A percentile compares a stretch with the other conserved stretches of the same genome.
Conservation (phyloP, 257 asterid species). For the Anisodus tanguticus region DNA sequence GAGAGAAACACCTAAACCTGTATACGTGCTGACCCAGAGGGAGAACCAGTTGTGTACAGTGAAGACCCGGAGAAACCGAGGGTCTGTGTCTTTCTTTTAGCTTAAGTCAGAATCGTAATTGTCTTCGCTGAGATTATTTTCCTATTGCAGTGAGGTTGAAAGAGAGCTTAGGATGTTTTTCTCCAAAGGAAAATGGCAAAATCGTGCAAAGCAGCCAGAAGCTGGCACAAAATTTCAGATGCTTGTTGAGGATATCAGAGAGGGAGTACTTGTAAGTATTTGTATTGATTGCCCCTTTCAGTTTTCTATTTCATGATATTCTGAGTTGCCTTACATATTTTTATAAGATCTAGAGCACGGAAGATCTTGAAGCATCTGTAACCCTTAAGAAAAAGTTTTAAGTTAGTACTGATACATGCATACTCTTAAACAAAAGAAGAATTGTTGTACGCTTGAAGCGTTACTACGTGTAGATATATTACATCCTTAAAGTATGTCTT, state of each 20-base stretch:
- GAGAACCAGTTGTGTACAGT: conserved; percentile 91
- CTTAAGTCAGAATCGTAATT: not conserved
- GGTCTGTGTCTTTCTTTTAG: conserved; percentile 48
- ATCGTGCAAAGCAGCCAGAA: conserved; percentile 64
- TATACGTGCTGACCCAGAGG: conserved; percentile 83
- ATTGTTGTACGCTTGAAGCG: not conserved
- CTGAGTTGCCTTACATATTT: conserved; percentile 14
- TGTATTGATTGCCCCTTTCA: not conserved
- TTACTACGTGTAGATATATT: not conserved
- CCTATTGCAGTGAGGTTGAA: conserved; percentile 86
- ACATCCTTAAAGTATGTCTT: conserved; percentile 19
- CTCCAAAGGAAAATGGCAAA: conserved; percentile 65
- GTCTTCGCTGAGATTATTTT: conserved; percentile 34
- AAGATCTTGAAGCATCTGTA: conserved; percentile 14
- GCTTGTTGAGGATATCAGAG: conserved; percentile 92
- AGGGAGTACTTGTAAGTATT: conserved; percentile 86
- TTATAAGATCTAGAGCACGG: not conserved
- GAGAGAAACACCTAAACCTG: conserved; percentile 89
- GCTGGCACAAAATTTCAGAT: conserved; percentile 68
- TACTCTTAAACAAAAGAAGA: not conserved
- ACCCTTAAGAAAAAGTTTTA: not conserved
- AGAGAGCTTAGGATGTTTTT: conserved; percentile 80
- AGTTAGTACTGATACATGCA: not conserved
- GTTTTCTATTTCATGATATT: conserved; percentile 12
- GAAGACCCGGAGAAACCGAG: conserved; percentile 83